phyloP scores from a whole-genome alignment of 306 rosid genomes.

The Aeschynomene evenia region DNA sequence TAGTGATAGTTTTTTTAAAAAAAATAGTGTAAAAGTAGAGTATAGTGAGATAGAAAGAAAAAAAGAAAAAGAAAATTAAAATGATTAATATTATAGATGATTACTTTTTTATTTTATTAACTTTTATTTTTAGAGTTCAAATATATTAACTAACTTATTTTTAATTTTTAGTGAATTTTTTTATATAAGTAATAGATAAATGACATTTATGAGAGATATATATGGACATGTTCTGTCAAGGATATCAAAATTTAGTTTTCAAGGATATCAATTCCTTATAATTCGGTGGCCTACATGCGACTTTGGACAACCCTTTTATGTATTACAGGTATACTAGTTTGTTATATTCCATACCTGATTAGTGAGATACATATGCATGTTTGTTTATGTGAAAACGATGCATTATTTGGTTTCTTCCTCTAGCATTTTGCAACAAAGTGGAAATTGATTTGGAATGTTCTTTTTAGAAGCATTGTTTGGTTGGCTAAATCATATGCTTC shows the following conservation, averaged over 20 bases:
- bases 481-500: slow-evolving; percentile 21
- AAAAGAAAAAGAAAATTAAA: too few species aligned
- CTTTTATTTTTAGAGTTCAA: too few species aligned
- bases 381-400: slow-evolving; percentile 9
- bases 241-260: background rate
- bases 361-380: slow-evolving; percentile 6
- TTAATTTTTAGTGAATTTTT: too few species aligned
- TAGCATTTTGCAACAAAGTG: slow-evolving; percentile 2
- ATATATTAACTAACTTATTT: too few species aligned
- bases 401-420: slow-evolving; percentile 18
- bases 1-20: too few species aligned
- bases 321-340: background rate
- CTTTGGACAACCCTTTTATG: slow-evolving; percentile 3
- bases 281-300: background rate
- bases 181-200: too few species aligned
- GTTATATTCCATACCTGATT: background rate
- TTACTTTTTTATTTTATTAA: too few species aligned
- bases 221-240: too few species aligned
- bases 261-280: background rate
- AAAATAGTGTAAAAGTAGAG: too few species aligned
- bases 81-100: too few species aligned
- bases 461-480: slow-evolving; percentile 33
- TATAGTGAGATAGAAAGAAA: too few species aligned
- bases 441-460: slow-evolving; percentile 38
- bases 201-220: too few species aligned